Evolutionary conservation across 1,284 basidiomycete species (phyloP).

Genomic region (Thecaphora frezii): DNA sequence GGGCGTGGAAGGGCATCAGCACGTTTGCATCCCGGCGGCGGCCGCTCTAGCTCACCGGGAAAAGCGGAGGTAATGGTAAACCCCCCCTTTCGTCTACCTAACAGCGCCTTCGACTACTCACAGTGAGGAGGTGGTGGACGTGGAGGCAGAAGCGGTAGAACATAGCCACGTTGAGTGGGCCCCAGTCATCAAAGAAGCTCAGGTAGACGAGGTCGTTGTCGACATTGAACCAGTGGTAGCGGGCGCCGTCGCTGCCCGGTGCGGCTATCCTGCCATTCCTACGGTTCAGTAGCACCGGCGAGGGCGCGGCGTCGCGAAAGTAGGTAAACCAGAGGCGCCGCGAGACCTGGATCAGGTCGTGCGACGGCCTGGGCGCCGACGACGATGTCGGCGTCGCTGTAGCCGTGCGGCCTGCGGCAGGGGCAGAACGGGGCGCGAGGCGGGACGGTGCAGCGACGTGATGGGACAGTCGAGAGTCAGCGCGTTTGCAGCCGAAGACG

Average conservation of each 20-base stretch:
- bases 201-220: conserved; percentile 90
- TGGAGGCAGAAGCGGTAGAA: conserved; percentile 79
- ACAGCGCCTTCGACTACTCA: not conserved
- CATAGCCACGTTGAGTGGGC: conserved; percentile 66
- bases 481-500: not conserved
- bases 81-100: conserved; percentile 64
- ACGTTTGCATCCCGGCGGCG: too few species aligned
- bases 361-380: conserved; percentile 19
- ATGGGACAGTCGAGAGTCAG: not conserved
- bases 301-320: conserved; percentile 21
- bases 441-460: not conserved
- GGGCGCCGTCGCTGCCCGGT: conserved; percentile 11
- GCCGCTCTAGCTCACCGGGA: too few species aligned
- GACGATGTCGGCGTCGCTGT: not conserved
- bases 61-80: too few species aligned
- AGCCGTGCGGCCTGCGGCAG: conserved; percentile 2
- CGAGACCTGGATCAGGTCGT: conserved; percentile 46
- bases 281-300: conserved; percentile 20
- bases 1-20: too few species aligned
- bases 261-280: conserved; percentile 13
- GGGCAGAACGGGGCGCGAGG: too few species aligned
- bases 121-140: conserved; percentile 62
- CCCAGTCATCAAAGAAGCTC: conserved; percentile 71
- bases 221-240: conserved; percentile 62
- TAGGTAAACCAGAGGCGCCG: conserved; percentile 49